Base-by-base conservation (phyloP, 2,329 filamentous ascomycete genomes). In the Dryadomyces sulphureus region DNA sequence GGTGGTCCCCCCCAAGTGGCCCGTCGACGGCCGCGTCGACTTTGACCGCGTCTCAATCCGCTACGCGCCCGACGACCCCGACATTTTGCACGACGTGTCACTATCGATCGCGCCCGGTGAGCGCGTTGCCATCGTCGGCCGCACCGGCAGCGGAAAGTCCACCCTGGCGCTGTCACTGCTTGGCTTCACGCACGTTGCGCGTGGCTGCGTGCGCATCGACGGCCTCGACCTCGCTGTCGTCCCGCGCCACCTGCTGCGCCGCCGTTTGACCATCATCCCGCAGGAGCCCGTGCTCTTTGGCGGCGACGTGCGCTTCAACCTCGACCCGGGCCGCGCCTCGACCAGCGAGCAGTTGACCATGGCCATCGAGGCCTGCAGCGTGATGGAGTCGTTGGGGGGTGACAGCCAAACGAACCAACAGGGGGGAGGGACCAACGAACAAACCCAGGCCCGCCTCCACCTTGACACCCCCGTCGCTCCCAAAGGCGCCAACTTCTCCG, bases 61-160 rank as follows among this genome's bases (percentile, higher is more conserved):
- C 11, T 62, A 61, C 45, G 50, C 54, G 17, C 46, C 30, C 3
- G 54, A 58, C 34, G 56, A 56, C 2, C 56, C 54, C 3, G 55
- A 58, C 36, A 57, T 60, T 43, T 49, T 61, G 19, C 51, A 51
- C 20, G 51, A 58, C 38, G 48, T 61, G 24, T 56, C 48, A 34
- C 49, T 62, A 9, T 47, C 35, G 14, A 50, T 60, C 42, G 40
- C 43, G 6, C 78, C 74, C 0, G 77, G 80, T 4, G 75, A 75
- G 11, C 79, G 76, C 24, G 78, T 76, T 2, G 80, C 79, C 1
- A 64, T 85, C 14, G 75, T 81, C 7, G 80, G 81, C 2, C 73
- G 80, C 7, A 84, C 80, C 0, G 71, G 77, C 1, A 79, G 75
- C 14, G 81, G 81, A 1, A 85, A 85, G 57, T 79, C 72, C 14